Base-by-base conservation (phyloP, 768 basidiomycete species). In the Pleurotus tuoliensis region DNA sequence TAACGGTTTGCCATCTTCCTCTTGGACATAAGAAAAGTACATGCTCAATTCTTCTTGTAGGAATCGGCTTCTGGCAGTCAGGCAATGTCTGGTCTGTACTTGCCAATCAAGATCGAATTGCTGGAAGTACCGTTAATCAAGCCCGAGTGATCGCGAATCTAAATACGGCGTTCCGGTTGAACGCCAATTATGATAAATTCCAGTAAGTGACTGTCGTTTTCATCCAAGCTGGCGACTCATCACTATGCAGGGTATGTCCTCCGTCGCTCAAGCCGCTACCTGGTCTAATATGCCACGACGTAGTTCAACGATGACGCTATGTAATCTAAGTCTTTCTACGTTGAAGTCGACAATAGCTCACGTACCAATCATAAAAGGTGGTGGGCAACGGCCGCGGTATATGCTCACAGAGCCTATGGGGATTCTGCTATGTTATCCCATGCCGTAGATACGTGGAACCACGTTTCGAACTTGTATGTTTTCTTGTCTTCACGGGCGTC, bases 301-400 rank as follows among this genome's bases (percentile, higher is more conserved):
- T 34, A 76, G 77, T 80, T 62, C 62, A 81, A 81, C 48, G 79
- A 81, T 41, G 78, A 81, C 63, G 77, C 79, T 2, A 57, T 79
- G 78, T 77, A 52, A 56, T 64, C 2, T 13, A 5, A n/a, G 15
- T 15, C 6, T 12, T 12, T 5, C 15, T 18, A 24, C 41, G 4
- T 40, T 44, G 13, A 24, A 27, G 39, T 3, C 16, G 27, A 40
- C 39, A 24, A 12, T 24, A 25, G 7, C 34, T 38, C 22, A 11
- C 49, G 30, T 43, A 15, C 48, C 45, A 12, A 16, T 27, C 15
- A 11, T 38, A 0, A 6, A 38, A 74, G 79, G 58, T 82, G 80
- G 81, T 82, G 81, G 81, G 81, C 78, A 3, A 75, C 73, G 56
- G 75, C 80, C n/a, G 76, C 79, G 0, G 62, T 77, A 41, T 80